These are phyloP conservation scores for Pseudozyma sp. DNA, from an alignment of 1,284 basidiomycete genomes.

Conservation along the genomic window DNA sequence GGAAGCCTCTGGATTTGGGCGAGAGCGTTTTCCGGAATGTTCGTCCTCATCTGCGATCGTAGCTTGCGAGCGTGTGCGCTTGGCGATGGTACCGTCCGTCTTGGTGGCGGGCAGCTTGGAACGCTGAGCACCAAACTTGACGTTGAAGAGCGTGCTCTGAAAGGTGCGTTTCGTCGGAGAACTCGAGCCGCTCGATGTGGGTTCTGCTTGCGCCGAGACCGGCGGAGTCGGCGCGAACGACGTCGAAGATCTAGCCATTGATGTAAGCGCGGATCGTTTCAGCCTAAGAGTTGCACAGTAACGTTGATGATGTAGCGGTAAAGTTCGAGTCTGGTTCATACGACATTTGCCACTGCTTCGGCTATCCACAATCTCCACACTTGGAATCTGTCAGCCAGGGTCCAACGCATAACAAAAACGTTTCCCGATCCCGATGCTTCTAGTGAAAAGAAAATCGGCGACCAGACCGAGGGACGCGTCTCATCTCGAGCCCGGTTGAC, in stretches of 20 bases:
- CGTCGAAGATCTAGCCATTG: conserved; percentile 14
- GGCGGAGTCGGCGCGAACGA: conserved; percentile 24
- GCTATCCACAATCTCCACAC: conserved; percentile 7
- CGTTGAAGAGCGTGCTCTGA: conserved; percentile 45
- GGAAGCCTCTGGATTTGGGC: background rate
- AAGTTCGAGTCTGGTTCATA: no score
- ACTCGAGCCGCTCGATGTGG: background rate
- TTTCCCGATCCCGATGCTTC: background rate
- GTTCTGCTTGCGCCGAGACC: background rate
- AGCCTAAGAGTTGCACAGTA: no score
- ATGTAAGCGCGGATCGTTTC: background rate
- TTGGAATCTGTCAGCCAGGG: background rate
- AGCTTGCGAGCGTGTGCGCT: conserved; percentile 25
- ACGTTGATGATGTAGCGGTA: no score
- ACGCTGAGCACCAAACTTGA: conserved; percentile 38
- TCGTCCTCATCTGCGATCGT: background rate
- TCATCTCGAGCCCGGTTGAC: background rate
- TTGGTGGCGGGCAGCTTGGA: conserved; percentile 21
- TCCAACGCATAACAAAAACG: background rate
- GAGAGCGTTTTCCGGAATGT: conserved; percentile 7
- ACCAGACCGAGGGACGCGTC: background rate
- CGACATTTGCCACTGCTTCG: conserved; percentile 19
- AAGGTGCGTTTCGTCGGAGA: conserved; percentile 32
- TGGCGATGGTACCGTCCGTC: conserved; percentile 2
- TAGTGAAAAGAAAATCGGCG: background rate